These are phyloP conservation scores for Stagonosporopsis vannaccii DNA, from an alignment of 2,329 filamentous ascomycete species.

Conservation along the genomic window DNA sequence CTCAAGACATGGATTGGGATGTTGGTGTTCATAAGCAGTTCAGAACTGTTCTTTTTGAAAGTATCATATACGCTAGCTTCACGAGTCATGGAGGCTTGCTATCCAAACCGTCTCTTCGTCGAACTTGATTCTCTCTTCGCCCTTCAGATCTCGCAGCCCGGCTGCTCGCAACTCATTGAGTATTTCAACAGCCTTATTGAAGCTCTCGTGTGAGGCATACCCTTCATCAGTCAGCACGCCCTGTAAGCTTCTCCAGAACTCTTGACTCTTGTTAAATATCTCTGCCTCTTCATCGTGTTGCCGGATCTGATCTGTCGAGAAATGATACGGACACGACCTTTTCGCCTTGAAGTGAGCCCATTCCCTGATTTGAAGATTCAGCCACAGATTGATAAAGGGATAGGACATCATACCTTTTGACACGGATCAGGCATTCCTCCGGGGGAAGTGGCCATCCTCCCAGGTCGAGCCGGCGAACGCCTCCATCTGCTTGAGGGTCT, in stretches of 20 bases:
- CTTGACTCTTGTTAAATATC: conserved; percentile 34
- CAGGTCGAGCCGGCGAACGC: conserved; percentile 37
- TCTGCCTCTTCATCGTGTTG: conserved; percentile 32
- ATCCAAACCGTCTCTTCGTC: not conserved
- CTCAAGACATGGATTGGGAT: no score
- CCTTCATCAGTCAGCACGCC: conserved; percentile 35
- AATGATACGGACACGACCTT: conserved; percentile 34
- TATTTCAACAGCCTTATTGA: conserved; percentile 25
- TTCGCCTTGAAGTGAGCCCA: not conserved
- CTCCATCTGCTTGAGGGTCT: conserved; percentile 38
- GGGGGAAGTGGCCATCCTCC: conserved; percentile 36
- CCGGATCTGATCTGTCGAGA: conserved; percentile 20
- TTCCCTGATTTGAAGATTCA: not conserved
- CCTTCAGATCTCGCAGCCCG: not conserved
- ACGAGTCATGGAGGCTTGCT: no score
- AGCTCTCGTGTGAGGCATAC: conserved; percentile 32
- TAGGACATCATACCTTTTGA: conserved; percentile 30
- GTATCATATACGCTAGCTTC: no score
- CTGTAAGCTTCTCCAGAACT: conserved; percentile 31
- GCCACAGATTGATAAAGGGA: not conserved
- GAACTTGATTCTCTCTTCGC: not conserved
- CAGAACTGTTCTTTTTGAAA: no score
- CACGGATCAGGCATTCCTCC: conserved; percentile 31
- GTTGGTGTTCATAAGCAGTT: no score
- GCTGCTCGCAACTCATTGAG: conserved; percentile 25